A percentile compares a stretch with the other conserved stretches of the same genome.
phyloP scores from a whole-genome alignment of 176 grass and related monocot genomes.

The Hsuehochloa calcarea region DNA sequence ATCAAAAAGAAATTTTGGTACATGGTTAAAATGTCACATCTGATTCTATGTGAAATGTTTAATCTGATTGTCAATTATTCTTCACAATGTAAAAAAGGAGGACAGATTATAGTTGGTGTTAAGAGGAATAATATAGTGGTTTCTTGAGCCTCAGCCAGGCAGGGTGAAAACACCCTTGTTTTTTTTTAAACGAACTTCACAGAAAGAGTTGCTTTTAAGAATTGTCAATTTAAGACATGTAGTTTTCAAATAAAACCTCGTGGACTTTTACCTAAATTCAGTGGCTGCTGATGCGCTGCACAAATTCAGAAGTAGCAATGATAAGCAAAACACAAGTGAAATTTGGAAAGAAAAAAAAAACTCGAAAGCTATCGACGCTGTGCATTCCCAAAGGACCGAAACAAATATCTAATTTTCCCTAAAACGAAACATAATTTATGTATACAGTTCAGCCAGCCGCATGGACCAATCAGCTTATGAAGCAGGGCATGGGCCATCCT shows the following conservation, averaged over 20 bases:
- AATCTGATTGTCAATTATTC: not conserved
- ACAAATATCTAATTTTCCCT: constrained; percentile 4
- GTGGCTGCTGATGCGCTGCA: not conserved
- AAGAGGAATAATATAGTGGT: not conserved
- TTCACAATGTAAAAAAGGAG: not conserved
- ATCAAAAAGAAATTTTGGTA: not conserved
- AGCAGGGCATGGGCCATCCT: constrained; percentile 31
- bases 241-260: not conserved
- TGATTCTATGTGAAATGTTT: not conserved
- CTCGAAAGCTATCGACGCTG: not conserved
- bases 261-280: not conserved
- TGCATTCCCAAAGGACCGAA: not conserved
- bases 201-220: not conserved
- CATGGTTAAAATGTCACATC: not conserved
- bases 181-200: not conserved
- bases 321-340: not conserved
- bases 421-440: not conserved
- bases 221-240: not conserved
- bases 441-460: not conserved
- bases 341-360: not conserved
- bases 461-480: constrained; percentile 21
- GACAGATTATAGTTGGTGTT: not conserved
- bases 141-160: not conserved
- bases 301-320: not conserved
- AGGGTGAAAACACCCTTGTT: not conserved